phyloP scores from a whole-genome alignment of 768 basidiomycete species.

The Cyathus striatus region DNA sequence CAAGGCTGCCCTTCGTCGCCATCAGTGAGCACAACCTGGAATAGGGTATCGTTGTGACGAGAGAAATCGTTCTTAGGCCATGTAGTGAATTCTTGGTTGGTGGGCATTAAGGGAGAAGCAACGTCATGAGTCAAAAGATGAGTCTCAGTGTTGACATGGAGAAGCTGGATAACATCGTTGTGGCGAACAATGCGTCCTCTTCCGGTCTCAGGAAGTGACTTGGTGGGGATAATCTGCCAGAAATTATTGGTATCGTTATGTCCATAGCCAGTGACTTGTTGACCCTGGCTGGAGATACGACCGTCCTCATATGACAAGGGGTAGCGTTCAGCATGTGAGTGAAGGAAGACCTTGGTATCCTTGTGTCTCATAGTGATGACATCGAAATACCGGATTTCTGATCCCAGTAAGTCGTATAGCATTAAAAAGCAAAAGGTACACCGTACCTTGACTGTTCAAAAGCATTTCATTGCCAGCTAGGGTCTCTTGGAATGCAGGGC shows the following conservation, averaged over 20 bases:
- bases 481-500: slow-evolving; percentile 96
- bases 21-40: slow-evolving; percentile 70
- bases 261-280: slow-evolving; percentile 94
- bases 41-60: slow-evolving; percentile 85
- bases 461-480: slow-evolving; percentile 88
- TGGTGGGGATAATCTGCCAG: slow-evolving; percentile 95
- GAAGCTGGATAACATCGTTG: slow-evolving; percentile 81
- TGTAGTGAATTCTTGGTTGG: slow-evolving; percentile 98
- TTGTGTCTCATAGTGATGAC: slow-evolving; percentile 85
- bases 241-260: slow-evolving; percentile 93
- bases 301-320: slow-evolving; percentile 95
- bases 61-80: slow-evolving; percentile 74
- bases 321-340: slow-evolving; percentile 89
- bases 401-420: not conserved
- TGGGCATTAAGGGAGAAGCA: slow-evolving; percentile 93
- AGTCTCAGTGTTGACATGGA: slow-evolving; percentile 82
- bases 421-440: not conserved
- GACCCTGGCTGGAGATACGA: slow-evolving; percentile 91
- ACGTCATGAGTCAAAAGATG: slow-evolving; percentile 94
- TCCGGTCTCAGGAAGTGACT: slow-evolving; percentile 89
- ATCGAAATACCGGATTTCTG: slow-evolving; percentile 94
- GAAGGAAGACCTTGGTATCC: slow-evolving; percentile 88
- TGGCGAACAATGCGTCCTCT: slow-evolving; percentile 90
- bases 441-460: slow-evolving; percentile 85
- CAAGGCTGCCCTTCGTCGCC: slow-evolving; percentile 75